Evolutionary conservation across 225 moss, liverwort and hornwort genomes (phyloP), one percentile per base, ranked within the genome.

Genomic region (Ulota crispa): DNA sequence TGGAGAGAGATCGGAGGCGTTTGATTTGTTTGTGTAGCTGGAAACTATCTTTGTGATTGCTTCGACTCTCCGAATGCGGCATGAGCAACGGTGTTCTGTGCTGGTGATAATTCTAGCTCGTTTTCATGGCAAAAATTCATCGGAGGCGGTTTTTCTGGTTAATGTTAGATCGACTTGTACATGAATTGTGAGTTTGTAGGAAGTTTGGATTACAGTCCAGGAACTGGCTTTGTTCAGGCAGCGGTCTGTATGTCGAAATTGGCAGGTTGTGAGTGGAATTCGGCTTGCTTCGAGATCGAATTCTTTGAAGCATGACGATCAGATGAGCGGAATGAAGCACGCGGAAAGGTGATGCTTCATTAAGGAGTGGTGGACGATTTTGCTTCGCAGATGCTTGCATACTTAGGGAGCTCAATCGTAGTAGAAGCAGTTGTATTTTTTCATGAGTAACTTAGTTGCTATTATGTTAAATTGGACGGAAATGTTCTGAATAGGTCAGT

Each of bases 291-390:
- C 6, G 42, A 36, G 27, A 78, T 37, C 31, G 31, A 76, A 28
- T 36, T 55, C 45, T 1, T 62, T 68, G 81, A 76, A 59, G 81
- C 50, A 68, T 76, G 71, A 31, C 52, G 14, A 63, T 74, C 84
- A 81, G 87, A 84, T 87, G 73, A 69, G 69, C 19, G 27, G 43
- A 59, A 28, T 47, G 70, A 70, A 69, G 26, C 5, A 68, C 14
- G 64, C 73, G 23, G 28, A 37, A 70, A 27, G 62, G 30, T 75
- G 23, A 30, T 73, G 37, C 12, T n/a, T 47, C 10, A 23, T 28
- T 13, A 9, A 71, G 36, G 72, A 72, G 10, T 70, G 42, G 23
- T 45, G 54, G 55, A 61, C 10, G 5, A 23, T 27, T 59, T 69
- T 50, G 21, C 24, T 47, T 36, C 45, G 61, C 60, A 43, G 82